Percentiles rank a stretch among this genome's conserved stretches.
Evolutionary conservation across 192 early-diverging fungal species (phyloP).

Genomic region (Linnemannia zychae): DNA sequence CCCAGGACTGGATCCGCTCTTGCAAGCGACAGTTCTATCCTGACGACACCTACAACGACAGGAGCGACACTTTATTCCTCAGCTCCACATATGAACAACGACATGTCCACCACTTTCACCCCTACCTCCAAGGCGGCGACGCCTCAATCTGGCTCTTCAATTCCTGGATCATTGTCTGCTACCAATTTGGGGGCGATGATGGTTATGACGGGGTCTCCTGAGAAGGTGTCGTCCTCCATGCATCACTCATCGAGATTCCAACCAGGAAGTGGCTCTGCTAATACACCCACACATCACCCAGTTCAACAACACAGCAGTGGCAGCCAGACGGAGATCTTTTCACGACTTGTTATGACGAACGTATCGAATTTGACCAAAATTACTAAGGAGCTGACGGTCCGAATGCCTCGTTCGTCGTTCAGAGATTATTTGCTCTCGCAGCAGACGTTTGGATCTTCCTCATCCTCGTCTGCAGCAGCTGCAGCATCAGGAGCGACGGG

Average conservation of each 20-base stretch:
- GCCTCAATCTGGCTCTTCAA: constrained; percentile 22
- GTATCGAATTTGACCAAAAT: constrained; percentile 49
- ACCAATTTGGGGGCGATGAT: not conserved
- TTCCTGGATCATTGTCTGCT: constrained; percentile 6
- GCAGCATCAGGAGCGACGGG: not conserved
- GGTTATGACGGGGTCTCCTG: constrained; percentile 13
- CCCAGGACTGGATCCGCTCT: constrained; percentile 12
- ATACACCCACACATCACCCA: not conserved
- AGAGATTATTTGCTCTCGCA: constrained; percentile 29
- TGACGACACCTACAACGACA: not conserved
- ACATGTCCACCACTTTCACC: not conserved
- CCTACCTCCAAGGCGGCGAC: not conserved
- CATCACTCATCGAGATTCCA: not conserved
- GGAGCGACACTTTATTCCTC: not conserved
- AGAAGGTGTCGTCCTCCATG: not conserved
- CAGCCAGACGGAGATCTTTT: constrained; percentile 33
- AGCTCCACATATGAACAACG: constrained; percentile 1
- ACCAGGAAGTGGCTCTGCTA: not conserved
- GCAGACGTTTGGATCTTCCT: not conserved
- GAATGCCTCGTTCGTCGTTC: constrained; percentile 49
- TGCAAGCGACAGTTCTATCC: not conserved
- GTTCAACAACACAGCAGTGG: not conserved
- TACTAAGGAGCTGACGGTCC: constrained; percentile 47
- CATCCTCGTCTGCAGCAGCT: not conserved
- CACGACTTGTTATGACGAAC: constrained; percentile 43